A percentile compares a stretch with the other conserved stretches of the same genome.
phyloP scores from a whole-genome alignment of 371 early-diverging fungal genomes.

The Mucor piriformis region DNA sequence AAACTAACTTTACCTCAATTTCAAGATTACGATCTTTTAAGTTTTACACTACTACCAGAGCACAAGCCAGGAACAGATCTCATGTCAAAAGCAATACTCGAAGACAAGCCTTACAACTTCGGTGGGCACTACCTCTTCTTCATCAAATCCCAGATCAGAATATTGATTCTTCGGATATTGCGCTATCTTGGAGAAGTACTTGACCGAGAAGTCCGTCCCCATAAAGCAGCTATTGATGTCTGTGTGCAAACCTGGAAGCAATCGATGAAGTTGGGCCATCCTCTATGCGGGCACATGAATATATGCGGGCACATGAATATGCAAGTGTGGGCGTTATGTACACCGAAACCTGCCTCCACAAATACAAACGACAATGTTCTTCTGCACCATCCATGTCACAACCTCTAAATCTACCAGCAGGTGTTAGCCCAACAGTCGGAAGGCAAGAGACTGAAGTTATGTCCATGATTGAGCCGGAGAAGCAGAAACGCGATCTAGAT shows the following conservation, averaged over 20 bases:
- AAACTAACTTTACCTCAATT: too few relatives aligned
- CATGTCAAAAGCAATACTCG: too few relatives aligned
- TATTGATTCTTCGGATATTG: too few relatives aligned
- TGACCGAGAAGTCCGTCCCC: background rate
- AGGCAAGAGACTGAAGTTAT: constrained; percentile 2
- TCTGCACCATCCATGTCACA: background rate
- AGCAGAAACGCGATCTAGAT: constrained; percentile 3
- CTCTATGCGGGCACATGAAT: too few relatives aligned
- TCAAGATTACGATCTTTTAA: too few relatives aligned
- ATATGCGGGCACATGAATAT: background rate
- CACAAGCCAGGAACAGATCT: too few relatives aligned
- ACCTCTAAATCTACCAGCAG: constrained; percentile 1
- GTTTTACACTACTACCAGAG: too few relatives aligned
- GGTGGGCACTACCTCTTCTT: too few relatives aligned
- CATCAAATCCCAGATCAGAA: too few relatives aligned
- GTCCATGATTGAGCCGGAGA: constrained; percentile 1
- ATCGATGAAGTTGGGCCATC: background rate
- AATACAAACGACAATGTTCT: background rate
- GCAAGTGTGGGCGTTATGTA: background rate
- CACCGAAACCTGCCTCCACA: background rate
- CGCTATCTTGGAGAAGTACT: background rate
- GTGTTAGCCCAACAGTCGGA: background rate
- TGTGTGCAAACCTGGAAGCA: background rate
- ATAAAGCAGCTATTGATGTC: constrained; percentile 1
- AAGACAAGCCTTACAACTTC: too few relatives aligned